Base-by-base conservation (phyloP, 306 rosid species). In the Vachellia collinsii region DNA sequence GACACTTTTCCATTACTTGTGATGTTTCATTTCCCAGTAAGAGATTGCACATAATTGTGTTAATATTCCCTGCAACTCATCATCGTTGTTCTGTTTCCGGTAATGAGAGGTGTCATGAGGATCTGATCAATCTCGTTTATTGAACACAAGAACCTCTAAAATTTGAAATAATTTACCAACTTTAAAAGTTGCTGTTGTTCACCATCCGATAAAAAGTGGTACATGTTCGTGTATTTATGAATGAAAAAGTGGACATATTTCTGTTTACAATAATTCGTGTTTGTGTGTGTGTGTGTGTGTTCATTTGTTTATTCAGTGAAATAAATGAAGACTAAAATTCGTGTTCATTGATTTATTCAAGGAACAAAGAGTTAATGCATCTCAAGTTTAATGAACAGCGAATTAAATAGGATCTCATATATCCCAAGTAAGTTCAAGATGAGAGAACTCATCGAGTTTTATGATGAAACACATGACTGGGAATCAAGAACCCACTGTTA, bases 401-500 rank as follows among this genome's bases (percentile, higher is more conserved):
- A 58, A 58, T 10, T 23, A 58, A 8, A 58, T 23, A 58, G 65
- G 23, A 13, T 9, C 3, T 10, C n/a, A 64, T 10, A 11, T 4
- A 43, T 5, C 44, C 41, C 8, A 61, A 62, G 29, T 36, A 43
- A 7, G 38, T 38, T 43, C 56, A 39, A 11, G 53, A 37, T 22
- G 2, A 36, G 11, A 34, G 16, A 17, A 6, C 6, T 65, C 59
- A 51, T 17, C 58, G 17, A 54, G 23, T 65, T 65, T 3, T 37
- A 36, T 17, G 51, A 77, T 62, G 43, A 43, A 53, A 50, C 82
- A 63, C 14, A 14, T 13, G 47, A 64, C 58, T 41, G 25, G 53
- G 72, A 64, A 72, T 39, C 44, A 63, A 77, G 9, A 37, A 65
- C 64, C 63, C 38, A n/a, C 47, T 42, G 19, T 23, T 50, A 70